phyloP scores from a whole-genome alignment of 2,329 filamentous ascomycete genomes.

The Fusarium secorum region DNA sequence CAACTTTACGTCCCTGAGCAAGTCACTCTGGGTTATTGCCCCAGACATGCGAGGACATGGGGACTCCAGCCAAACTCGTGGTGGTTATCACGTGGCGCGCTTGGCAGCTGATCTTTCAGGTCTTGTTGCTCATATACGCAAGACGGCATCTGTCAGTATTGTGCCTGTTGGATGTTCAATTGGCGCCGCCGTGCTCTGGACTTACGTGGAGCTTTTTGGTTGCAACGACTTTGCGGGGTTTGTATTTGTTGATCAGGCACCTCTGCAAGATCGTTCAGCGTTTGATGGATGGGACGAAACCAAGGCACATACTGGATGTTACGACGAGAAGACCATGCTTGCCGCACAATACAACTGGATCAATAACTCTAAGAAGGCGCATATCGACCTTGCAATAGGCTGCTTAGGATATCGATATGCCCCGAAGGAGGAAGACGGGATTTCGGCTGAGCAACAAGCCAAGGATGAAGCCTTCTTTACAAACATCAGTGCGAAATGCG shows the following conservation, averaged over 20 bases:
- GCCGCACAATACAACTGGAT: slow-evolving; percentile 40
- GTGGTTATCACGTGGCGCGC: slow-evolving; percentile 42
- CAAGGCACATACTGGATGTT: slow-evolving; percentile 38
- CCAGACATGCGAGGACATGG: slow-evolving; percentile 43
- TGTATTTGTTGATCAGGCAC: slow-evolving; percentile 43
- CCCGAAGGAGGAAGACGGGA: slow-evolving; percentile 27
- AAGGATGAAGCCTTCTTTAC: slow-evolving; percentile 40
- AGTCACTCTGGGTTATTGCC: slow-evolving; percentile 37
- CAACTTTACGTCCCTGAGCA: slow-evolving; percentile 31
- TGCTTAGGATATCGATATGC: slow-evolving; percentile 39
- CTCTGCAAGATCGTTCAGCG: slow-evolving; percentile 38
- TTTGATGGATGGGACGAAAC: slow-evolving; percentile 38
- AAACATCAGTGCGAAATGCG: slow-evolving; percentile 38
- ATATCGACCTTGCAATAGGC: slow-evolving; percentile 37
- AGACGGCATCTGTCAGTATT: slow-evolving; percentile 27
- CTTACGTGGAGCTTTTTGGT: slow-evolving; percentile 39
- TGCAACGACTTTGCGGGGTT: slow-evolving; percentile 38
- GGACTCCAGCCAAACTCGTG: slow-evolving; percentile 30
- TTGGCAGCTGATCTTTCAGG: slow-evolving; percentile 35
- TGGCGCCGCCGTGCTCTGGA: slow-evolving; percentile 42
- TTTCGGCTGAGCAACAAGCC: slow-evolving; percentile 34
- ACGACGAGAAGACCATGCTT: slow-evolving; percentile 38
- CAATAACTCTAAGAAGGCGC: slow-evolving; percentile 31
- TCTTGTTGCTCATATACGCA: slow-evolving; percentile 33
- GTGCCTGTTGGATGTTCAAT: slow-evolving; percentile 42